These are phyloP conservation scores for Lentinus polychrous DNA, from an alignment of 1,284 basidiomycete species.

Conservation along the genomic window DNA sequence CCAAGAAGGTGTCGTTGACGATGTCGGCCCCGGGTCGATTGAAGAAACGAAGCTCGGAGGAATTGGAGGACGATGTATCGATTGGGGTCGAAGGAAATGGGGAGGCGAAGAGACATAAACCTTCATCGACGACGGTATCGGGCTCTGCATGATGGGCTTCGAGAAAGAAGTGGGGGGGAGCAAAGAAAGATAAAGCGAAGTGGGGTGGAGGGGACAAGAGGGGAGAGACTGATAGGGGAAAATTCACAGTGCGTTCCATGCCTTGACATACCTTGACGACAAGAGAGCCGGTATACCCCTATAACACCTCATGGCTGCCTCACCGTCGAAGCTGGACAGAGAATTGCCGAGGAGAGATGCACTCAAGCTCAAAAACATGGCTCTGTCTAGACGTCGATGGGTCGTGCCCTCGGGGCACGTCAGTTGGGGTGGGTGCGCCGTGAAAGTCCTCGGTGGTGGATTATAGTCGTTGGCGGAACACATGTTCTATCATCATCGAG, in stretches of 20 bases:
- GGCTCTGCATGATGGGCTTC: not conserved
- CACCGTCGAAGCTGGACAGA: too few species aligned
- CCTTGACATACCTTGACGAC: constrained; percentile 9
- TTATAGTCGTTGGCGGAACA: too few species aligned
- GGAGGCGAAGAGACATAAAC: constrained; percentile 11
- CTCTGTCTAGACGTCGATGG: too few species aligned
- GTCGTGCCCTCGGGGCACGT: too few species aligned
- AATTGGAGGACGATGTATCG: constrained; percentile 20
- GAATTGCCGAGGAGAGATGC: too few species aligned
- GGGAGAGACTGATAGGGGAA: not conserved
- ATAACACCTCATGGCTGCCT: not conserved
- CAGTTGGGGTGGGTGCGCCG: too few species aligned
- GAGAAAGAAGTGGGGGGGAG: not conserved
- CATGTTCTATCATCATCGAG: too few species aligned
- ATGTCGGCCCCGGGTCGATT: constrained; percentile 13
- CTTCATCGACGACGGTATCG: constrained; percentile 6
- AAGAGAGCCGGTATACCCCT: not conserved
- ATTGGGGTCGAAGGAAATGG: constrained; percentile 10
- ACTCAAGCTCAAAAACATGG: too few species aligned
- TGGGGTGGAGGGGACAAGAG: not conserved
- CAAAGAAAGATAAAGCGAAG: not conserved
- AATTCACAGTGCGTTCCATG: not conserved
- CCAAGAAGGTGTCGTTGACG: not conserved
- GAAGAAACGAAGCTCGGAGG: constrained; percentile 27
- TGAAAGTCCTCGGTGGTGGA: too few species aligned